phyloP scores from a whole-genome alignment of 495 filamentous ascomycete species.

The Chlorociboria aeruginascens region DNA sequence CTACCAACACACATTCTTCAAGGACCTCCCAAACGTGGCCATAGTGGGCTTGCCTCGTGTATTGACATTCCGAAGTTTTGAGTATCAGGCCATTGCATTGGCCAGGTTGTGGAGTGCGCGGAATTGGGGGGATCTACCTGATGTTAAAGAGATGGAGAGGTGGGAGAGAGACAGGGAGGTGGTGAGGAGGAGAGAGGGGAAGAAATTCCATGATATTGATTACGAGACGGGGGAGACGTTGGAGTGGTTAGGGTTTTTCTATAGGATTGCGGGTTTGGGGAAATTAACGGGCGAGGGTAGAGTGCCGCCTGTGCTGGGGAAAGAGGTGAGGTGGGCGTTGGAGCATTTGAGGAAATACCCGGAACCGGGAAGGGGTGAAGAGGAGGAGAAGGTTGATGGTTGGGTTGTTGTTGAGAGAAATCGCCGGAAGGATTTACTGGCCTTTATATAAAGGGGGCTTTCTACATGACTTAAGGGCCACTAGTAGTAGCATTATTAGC shows the following conservation, averaged over 20 bases:
- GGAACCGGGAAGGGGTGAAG: conserved; percentile 22
- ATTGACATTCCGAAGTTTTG: conserved; percentile 36
- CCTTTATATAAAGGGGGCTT: conserved; percentile 13
- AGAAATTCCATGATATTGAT: conserved; percentile 35
- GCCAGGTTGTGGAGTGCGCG: conserved; percentile 32
- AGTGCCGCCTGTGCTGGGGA: conserved; percentile 29
- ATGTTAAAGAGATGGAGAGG: conserved; percentile 21
- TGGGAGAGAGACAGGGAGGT: conserved; percentile 29
- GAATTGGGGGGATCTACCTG: conserved; percentile 21
- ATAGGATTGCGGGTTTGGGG: conserved; percentile 29
- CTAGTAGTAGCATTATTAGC: too few species aligned
- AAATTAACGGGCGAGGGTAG: conserved; percentile 30
- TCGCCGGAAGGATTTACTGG: conserved; percentile 18
- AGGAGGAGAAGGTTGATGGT: conserved; percentile 7
- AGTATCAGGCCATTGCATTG: conserved; percentile 38
- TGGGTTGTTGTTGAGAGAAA: conserved; percentile 21
- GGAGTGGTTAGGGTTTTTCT: conserved; percentile 29
- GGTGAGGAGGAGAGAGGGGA: conserved; percentile 13
- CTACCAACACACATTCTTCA: conserved; percentile 36
- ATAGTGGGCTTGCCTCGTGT: conserved; percentile 32
- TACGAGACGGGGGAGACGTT: conserved; percentile 34
- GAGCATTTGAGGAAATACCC: conserved; percentile 38
- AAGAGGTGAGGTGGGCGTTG: conserved; percentile 33
- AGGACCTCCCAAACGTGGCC: conserved; percentile 27
- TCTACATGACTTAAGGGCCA: too few species aligned